Evolutionary conservation across 345 rosid species (phyloP), one percentile per base, ranked within the genome.

Genomic region (Erucastrum elatum): DNA sequence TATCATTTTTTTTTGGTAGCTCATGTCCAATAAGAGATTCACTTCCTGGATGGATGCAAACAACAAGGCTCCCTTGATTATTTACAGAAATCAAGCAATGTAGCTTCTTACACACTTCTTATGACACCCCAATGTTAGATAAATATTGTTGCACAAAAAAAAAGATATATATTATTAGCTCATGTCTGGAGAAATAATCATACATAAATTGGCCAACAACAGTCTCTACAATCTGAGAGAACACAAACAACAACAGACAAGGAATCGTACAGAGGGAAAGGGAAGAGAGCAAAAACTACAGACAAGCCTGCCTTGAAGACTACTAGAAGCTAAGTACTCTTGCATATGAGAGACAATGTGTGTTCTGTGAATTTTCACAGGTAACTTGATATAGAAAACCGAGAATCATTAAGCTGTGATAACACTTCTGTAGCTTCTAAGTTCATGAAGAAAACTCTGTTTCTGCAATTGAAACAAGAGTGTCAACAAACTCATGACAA

Each of bases 131-230:
- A 60, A 4, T 65, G 46, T 37, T 53, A 31, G 15, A 33, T 12
- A 29, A 35, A 35, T 21, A 21, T 21, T 21, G 21, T 21, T 21
- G 21, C 21, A 21, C 21, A 21, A 21, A 21, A 21, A n/a, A 21
- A 21, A 21, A 21, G 21, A 21, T 21, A 71, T 9, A 58, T 60
- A 59, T 25, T 25, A 2, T 15, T 41, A 49, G 21, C 33, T 56
- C 55, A 72, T 39, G 1, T 26, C 10, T 25, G 27, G 55, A 15
- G 58, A 37, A 27, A 30, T 39, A 74, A 64, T 74, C 56, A 64
- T 64, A 74, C 29, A 31, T 44, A 21, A 55, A 76, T 8, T 77
- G 27, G 66, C 71, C 15, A 77, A 60, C 65, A 66, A 72, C 25
- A 58, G 44, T 59, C 11, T 66, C 6, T 58, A 77, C 13, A 66